Evolutionary conservation across 2,329 filamentous ascomycete genomes (phyloP).

Genomic region (Hortaea sp.): DNA sequence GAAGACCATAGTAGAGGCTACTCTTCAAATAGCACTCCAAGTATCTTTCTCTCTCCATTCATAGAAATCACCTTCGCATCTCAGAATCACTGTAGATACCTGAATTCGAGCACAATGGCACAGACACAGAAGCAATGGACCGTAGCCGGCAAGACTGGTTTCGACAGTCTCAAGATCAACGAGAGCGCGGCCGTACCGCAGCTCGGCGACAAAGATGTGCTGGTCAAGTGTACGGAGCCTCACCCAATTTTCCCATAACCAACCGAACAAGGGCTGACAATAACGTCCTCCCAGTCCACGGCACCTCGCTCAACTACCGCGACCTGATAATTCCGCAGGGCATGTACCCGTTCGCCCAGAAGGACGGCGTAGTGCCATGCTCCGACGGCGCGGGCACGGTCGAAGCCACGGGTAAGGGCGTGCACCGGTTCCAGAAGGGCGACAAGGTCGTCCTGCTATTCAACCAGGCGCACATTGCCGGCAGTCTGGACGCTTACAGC

Average conservation of each 20-base stretch:
- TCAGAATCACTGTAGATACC: too few relatives aligned
- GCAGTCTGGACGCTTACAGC: conserved; percentile 31
- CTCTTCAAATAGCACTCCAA: too few relatives aligned
- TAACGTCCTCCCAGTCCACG: conserved; percentile 29
- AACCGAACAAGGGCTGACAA: not conserved
- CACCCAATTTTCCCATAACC: not conserved
- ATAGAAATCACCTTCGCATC: too few relatives aligned
- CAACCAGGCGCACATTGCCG: conserved; percentile 47
- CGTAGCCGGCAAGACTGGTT: conserved; percentile 44
- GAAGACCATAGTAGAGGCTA: too few relatives aligned
- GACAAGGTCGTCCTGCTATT: conserved; percentile 56
- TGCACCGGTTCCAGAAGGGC: conserved; percentile 46
- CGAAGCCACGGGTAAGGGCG: conserved; percentile 44
- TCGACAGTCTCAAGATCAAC: conserved; percentile 51
- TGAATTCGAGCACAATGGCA: conserved; percentile 4
- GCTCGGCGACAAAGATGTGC: conserved; percentile 59
- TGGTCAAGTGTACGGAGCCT: conserved; percentile 48
- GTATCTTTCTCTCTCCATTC: too few relatives aligned
- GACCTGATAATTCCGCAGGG: conserved; percentile 40
- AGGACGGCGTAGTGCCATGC: conserved; percentile 32
- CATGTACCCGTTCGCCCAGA: conserved; percentile 35
- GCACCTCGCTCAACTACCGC: conserved; percentile 40
- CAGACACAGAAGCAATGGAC: conserved; percentile 48
- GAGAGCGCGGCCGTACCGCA: conserved; percentile 45
- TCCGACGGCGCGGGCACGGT: conserved; percentile 46